Conservation (phyloP, 2,329 filamentous ascomycete genomes). For the Ceratocystis smalleyi region DNA sequence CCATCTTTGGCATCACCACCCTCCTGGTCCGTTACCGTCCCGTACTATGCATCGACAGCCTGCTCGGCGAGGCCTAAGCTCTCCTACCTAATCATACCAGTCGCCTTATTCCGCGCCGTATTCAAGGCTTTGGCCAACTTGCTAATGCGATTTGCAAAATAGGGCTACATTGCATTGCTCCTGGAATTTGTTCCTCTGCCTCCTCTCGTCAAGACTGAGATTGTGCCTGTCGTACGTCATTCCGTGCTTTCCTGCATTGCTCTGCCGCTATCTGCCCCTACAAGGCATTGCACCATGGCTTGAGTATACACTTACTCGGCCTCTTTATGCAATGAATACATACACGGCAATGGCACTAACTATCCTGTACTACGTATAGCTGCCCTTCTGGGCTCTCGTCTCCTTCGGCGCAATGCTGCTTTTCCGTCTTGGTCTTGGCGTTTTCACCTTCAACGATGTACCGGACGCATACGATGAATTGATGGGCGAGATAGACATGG, state of each 20-base stretch:
- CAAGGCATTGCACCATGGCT: not conserved
- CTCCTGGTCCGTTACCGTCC: slow-evolving; percentile 52
- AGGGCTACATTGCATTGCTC: slow-evolving; percentile 83
- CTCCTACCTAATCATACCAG: not conserved
- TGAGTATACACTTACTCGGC: not conserved
- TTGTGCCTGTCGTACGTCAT: slow-evolving; percentile 70
- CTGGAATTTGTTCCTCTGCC: slow-evolving; percentile 72
- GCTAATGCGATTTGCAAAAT: slow-evolving; percentile 30
- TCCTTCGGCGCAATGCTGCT: slow-evolving; percentile 85
- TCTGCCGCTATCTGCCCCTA: slow-evolving; percentile 10
- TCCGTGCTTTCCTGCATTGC: not conserved
- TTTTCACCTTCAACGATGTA: slow-evolving; percentile 93
- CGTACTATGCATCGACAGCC: not conserved
- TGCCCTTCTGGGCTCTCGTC: slow-evolving; percentile 86
- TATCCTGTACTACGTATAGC: slow-evolving; percentile 32
- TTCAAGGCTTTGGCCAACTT: not conserved
- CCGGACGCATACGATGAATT: slow-evolving; percentile 73
- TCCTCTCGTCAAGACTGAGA: slow-evolving; percentile 58
- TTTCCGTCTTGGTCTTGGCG: slow-evolving; percentile 78
- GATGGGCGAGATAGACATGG: slow-evolving; percentile 66
- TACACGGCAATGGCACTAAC: not conserved
- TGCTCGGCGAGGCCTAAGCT: not conserved
- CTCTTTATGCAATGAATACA: not conserved
- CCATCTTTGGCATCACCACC: slow-evolving; percentile 67
- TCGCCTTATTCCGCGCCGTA: not conserved